Base-by-base conservation (phyloP, 2,329 filamentous ascomycete genomes). In the Mariannaea sp. region DNA sequence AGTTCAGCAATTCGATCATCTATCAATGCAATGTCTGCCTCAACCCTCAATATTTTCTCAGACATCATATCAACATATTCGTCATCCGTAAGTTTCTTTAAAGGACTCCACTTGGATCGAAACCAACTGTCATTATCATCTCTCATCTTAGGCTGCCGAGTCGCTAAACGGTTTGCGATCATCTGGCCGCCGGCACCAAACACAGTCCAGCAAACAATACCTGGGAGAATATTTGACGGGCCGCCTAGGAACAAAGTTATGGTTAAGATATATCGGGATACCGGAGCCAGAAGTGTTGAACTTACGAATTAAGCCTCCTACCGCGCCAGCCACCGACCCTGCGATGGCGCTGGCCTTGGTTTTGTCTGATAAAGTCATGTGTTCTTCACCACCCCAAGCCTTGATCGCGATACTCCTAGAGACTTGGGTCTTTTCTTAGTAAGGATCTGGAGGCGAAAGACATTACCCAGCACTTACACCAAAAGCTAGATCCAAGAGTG, bases 21-120 rank as follows among this genome's bases (percentile, higher is more conserved):
- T 29, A 93, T 77, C 5, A 94, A 70, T 0, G 89, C 85, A 70
- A 94, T 91, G 56, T 93, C 88, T 1, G 83, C 88, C 59, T 94
- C 87, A 3, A 93, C 74, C 57, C 77, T 80, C 20, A 93, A 69
- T 33, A 91, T 73, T 71, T 87, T 90, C 68, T 92, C 88, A 24
- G 79, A 76, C 65, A 94, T 76, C 73, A 91, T 84, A 1, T 79
- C 73, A 53, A 82, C 80, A 66, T 94, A 94, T 62, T 94, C 85
- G 20, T 87, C 80, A 61, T 94, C 86, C 0, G 83, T 84, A 20
- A 94, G 73, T 10, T 82, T 80, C 62, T 80, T 87, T 57, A 94
- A 76, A 0, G 89, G 89, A 58, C 85, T 88, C 82, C 86, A 90
- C 65, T 81, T 86, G 26, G 83, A 87, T 41, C 84, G 79, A 26